A percentile compares a stretch with the other conserved stretches of the same genome.
These are phyloP conservation scores for Fonsecaea nubica DNA, from an alignment of 2,329 filamentous ascomycete species.

Conservation along the genomic window DNA sequence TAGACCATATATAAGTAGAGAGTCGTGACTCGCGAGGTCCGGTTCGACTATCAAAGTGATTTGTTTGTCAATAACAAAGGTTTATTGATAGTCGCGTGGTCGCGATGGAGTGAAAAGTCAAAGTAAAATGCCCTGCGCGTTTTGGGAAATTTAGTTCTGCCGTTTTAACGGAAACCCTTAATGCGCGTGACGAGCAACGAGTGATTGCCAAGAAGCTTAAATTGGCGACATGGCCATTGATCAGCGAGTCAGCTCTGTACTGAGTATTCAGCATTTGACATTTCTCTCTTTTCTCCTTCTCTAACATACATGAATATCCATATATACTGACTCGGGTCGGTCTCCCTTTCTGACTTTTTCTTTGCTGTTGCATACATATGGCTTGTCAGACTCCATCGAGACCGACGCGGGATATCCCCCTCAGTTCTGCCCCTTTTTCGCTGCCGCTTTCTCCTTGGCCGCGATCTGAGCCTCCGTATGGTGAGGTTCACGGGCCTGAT, in stretches of 20 bases:
- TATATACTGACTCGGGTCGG: background rate
- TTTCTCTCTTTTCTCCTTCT: background rate
- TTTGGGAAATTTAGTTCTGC: too few relatives aligned
- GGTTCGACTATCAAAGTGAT: too few relatives aligned
- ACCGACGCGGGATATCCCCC: background rate
- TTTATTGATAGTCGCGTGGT: too few relatives aligned
- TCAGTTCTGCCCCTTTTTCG: constrained; percentile 13
- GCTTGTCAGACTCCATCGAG: background rate
- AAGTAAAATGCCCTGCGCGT: too few relatives aligned
- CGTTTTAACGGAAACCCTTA: too few relatives aligned
- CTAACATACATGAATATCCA: background rate
- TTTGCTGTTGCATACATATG: background rate
- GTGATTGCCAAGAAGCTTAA: background rate
- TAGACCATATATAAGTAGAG: too few relatives aligned
- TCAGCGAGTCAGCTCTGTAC: background rate
- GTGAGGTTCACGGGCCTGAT: constrained; percentile 16
- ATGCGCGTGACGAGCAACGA: too few relatives aligned
- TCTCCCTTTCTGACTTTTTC: background rate
- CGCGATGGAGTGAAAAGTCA: too few relatives aligned
- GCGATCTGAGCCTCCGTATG: constrained; percentile 30
- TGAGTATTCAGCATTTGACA: background rate
- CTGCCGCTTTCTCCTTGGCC: constrained; percentile 22
- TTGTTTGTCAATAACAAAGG: too few relatives aligned
- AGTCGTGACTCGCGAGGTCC: too few relatives aligned
- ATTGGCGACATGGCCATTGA: background rate